phyloP scores from a whole-genome alignment of 768 basidiomycete species.

The Boletus reticulatus region DNA sequence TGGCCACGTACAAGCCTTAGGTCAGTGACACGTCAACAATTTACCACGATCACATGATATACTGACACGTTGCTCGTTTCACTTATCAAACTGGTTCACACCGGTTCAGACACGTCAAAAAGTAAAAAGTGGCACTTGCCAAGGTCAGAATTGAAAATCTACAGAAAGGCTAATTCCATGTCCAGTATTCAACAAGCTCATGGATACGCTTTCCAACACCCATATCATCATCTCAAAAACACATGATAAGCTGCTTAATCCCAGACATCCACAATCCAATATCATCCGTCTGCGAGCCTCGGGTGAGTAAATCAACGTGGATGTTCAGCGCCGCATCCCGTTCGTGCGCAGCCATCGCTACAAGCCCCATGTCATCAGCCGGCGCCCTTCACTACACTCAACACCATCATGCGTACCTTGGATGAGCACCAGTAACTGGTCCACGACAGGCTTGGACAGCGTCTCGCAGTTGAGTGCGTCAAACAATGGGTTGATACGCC shows the following conservation, averaged over 20 bases:
- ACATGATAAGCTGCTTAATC: slow-evolving; percentile 82
- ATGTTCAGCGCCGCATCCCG: slow-evolving; percentile 74
- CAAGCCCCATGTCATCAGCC: neutral
- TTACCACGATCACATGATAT: slow-evolving; percentile 28
- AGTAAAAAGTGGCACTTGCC: no score
- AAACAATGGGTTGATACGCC: slow-evolving; percentile 81
- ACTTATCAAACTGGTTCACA: no score
- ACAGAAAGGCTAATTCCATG: no score
- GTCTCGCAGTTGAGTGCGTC: slow-evolving; percentile 92
- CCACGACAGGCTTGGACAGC: slow-evolving; percentile 65
- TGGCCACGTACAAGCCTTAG: slow-evolving; percentile 25
- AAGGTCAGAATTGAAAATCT: no score
- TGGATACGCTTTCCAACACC: no score
- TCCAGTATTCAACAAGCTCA: no score
- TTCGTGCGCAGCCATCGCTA: slow-evolving; percentile 82
- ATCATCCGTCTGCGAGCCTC: slow-evolving; percentile 76
- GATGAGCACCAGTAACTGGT: slow-evolving; percentile 67
- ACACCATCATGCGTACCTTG: slow-evolving; percentile 52
- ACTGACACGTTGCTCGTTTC: no score
- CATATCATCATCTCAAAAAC: slow-evolving; percentile 39
- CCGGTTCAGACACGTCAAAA: no score
- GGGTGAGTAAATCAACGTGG: slow-evolving; percentile 83
- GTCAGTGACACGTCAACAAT: slow-evolving; percentile 30
- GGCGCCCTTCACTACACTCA: neutral
- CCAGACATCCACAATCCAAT: slow-evolving; percentile 88